A percentile compares a stretch with the other conserved stretches of the same genome.
Evolutionary conservation across 2,329 filamentous ascomycete genomes (phyloP).

Genomic region (Penicillium brevicompactum): DNA sequence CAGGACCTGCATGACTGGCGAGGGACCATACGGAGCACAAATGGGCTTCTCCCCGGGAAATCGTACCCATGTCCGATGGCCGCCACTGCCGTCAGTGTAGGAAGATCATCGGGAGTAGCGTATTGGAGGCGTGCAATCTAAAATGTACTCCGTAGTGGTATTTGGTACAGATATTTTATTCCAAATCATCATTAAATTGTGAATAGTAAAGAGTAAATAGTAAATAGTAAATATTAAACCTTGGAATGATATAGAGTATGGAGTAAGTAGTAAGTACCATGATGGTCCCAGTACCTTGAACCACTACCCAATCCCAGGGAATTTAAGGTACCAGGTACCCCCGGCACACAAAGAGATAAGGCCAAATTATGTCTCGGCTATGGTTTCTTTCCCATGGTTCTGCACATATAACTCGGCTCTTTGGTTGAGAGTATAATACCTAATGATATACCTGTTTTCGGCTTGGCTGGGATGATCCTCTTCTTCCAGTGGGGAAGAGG

Average conservation of each 20-base stretch:
- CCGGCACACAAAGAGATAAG: constrained; percentile 4
- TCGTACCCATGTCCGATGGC: constrained; percentile 13
- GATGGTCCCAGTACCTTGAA: too few relatives aligned
- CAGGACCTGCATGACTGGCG: neutral
- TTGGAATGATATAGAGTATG: too few relatives aligned
- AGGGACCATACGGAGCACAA: constrained; percentile 7
- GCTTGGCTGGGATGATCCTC: constrained; percentile 24
- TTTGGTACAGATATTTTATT: too few relatives aligned
- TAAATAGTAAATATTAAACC: too few relatives aligned
- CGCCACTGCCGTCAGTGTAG: constrained; percentile 27
- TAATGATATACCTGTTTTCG: constrained; percentile 8
- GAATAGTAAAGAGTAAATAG: too few relatives aligned
- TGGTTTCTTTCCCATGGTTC: constrained; percentile 2
- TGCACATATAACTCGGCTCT: neutral
- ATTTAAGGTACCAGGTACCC: constrained; percentile 11
- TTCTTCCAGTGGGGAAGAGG: constrained; percentile 22
- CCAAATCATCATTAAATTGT: too few relatives aligned
- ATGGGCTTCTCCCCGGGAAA: constrained; percentile 8
- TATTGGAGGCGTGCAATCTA: neutral
- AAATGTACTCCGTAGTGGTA: too few relatives aligned
- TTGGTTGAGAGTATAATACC: neutral
- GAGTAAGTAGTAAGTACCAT: too few relatives aligned
- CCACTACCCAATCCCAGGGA: too few relatives aligned
- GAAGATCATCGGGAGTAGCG: constrained; percentile 21
- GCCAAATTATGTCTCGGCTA: constrained; percentile 18